phyloP scores from a whole-genome alignment of 2,329 filamentous ascomycete species.

The Pseudogymnoascus sp. region DNA sequence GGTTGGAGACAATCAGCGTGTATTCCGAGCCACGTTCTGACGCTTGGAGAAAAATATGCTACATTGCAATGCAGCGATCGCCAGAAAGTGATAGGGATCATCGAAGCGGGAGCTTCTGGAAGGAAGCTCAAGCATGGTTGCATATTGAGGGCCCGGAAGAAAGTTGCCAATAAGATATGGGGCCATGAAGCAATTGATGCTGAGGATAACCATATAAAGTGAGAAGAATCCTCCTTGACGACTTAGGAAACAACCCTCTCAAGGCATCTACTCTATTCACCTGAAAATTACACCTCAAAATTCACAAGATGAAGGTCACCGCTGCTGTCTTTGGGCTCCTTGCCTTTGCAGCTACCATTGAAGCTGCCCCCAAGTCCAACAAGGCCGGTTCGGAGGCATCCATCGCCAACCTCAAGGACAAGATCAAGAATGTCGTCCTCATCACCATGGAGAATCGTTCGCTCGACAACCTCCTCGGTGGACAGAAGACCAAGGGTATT shows the following conservation, averaged over 20 bases:
- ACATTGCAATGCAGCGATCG: not conserved
- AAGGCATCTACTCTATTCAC: not conserved
- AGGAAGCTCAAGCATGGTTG: not conserved
- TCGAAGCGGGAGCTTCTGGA: not conserved
- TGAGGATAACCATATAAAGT: not conserved
- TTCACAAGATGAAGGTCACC: not conserved
- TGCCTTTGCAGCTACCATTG: constrained; percentile 7
- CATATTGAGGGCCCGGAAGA: not conserved
- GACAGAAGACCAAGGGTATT: constrained; percentile 31
- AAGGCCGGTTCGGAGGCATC: constrained; percentile 26
- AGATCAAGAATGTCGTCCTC: constrained; percentile 32
- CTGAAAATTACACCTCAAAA: not conserved
- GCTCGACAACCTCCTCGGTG: constrained; percentile 37
- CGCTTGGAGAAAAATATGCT: not conserved
- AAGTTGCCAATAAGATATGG: not conserved
- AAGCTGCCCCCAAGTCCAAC: not conserved
- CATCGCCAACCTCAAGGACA: constrained; percentile 28
- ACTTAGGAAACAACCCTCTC: not conserved
- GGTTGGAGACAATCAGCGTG: not conserved
- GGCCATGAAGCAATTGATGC: not conserved
- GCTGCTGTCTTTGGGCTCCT: constrained; percentile 9
- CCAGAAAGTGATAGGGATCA: not conserved
- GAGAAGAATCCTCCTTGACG: not conserved
- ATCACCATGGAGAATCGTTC: constrained; percentile 38
- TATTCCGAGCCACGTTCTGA: not conserved